Evolutionary conservation across 176 grass and related monocot species (phyloP), one percentile per base, ranked within the genome.

Genomic region (Saccharum spontaneum): DNA sequence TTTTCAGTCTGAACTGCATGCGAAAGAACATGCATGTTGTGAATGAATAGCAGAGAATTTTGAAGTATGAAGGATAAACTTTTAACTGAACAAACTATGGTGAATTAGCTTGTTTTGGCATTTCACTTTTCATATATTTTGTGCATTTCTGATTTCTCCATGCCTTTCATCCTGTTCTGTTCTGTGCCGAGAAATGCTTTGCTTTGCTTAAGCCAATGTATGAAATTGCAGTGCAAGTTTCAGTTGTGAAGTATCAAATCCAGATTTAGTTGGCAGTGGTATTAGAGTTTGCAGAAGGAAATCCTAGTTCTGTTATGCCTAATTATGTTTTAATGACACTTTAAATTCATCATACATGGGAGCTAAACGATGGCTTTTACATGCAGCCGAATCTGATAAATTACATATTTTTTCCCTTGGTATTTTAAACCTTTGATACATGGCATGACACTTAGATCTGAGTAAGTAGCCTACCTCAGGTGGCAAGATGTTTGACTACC

Each of bases 401-500:
- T 34, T 22, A 22, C 16, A 33, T 54, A 33, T 52, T 52, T 20
- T 12, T 67, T 22, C 18, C 7, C 15, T 17, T 75, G 15, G 24
- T 74, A 50, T 33, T 74, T 18, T 18, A 31, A 33, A 45, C 69
- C 55, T 60, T 60, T 23, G 59, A 61, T 82, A 57, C 3, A 37
- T 55, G 3, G 23, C 34, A 40, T 69, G 26, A 41, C 33, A 18
- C 57, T 75, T 71, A 38, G 39, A 10, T 65, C 6, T 46, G n/a
- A 60, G 3, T 60, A 64, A 14, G 31, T 55, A 69, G 23, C 63
- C 6, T 38, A 24, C 37, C 28, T 18, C 33, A 38, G 18, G 48
- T 49, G 36, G 39, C 26, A 10, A 48, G 8, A 83, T 79, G 59
- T 80, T 84, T 81, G 39, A 30, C 17, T 76, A 46, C 16, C 62